These are phyloP conservation scores for Daedalea quercina DNA, from an alignment of 768 basidiomycete genomes.

Conservation along the genomic window DNA sequence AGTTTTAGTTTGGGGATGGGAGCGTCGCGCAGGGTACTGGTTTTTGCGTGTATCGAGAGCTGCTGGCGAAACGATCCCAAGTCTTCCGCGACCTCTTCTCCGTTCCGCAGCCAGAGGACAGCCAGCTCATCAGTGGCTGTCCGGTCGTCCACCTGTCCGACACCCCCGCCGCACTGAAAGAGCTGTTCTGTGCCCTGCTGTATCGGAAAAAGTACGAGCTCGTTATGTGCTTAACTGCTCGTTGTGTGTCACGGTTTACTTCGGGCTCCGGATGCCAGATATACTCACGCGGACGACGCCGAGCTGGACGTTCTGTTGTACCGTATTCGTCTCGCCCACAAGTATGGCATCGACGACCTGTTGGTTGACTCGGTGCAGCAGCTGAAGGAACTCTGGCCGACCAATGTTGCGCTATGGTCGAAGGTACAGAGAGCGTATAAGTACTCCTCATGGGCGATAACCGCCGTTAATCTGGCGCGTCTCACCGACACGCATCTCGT, in stretches of 20 bases:
- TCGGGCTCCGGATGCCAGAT: not conserved
- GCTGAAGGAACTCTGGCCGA: not conserved
- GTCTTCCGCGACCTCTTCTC: not conserved
- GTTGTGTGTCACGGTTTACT: too few species aligned
- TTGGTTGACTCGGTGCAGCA: not conserved
- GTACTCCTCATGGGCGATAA: not conserved
- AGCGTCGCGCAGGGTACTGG: not conserved
- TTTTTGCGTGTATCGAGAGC: constrained; percentile 7
- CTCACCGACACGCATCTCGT: constrained; percentile 8
- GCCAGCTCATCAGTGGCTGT: not conserved
- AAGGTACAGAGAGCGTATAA: not conserved
- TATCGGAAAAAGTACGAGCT: not conserved
- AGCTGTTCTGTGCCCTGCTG: not conserved
- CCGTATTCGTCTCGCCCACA: constrained; percentile 3
- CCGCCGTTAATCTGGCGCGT: constrained; percentile 7
- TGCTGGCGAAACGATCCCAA: not conserved
- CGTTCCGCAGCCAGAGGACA: not conserved
- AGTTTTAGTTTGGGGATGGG: constrained; percentile 9
- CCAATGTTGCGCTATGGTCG: not conserved
- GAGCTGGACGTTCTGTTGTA: not conserved
- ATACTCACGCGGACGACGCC: not conserved
- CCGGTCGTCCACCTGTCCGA: not conserved
- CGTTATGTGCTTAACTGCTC: too few species aligned
- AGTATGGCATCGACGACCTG: constrained; percentile 1
- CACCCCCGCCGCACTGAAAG: not conserved